A percentile compares a stretch with the other conserved stretches of the same genome.
These are phyloP conservation scores for Arachnomyces sp. DNA, from an alignment of 2,329 filamentous ascomycete genomes.

Conservation along the genomic window DNA sequence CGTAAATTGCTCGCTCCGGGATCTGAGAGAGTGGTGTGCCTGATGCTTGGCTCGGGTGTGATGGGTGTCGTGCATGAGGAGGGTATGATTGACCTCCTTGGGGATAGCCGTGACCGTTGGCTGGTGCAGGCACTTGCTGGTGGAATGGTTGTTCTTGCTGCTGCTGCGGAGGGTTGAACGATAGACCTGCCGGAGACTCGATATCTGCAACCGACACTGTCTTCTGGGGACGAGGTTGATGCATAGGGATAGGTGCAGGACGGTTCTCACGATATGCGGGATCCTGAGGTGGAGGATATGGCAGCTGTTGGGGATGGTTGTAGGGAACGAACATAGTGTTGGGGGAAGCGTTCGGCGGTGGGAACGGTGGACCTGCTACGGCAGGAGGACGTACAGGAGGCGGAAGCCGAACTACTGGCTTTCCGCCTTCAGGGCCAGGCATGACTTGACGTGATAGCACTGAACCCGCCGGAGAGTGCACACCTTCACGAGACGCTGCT, in stretches of 20 bases:
- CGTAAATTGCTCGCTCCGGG: conserved; percentile 85
- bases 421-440: conserved; percentile 51
- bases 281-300: conserved; percentile 48
- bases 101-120: conserved; percentile 51
- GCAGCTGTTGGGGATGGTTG: conserved; percentile 44
- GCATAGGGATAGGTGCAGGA: conserved; percentile 63
- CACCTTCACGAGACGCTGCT: conserved; percentile 60
- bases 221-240: conserved; percentile 93
- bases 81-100: conserved; percentile 45
- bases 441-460: conserved; percentile 61
- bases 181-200: conserved; percentile 66
- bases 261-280: conserved; percentile 54
- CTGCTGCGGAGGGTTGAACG: conserved; percentile 53
- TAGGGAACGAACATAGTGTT: conserved; percentile 4
- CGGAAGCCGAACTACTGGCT: conserved; percentile 77
- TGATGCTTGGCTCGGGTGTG: conserved; percentile 63
- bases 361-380: conserved; percentile 14
- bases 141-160: conserved; percentile 82
- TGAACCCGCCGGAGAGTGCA: conserved; percentile 75
- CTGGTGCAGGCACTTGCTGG: conserved; percentile 79
- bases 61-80: conserved; percentile 58
- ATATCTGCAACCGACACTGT: conserved; percentile 87
- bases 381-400: conserved; percentile 44
- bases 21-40: conserved; percentile 86
- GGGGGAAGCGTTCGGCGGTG: conserved; percentile 4